A percentile compares a stretch with the other conserved stretches of the same genome.
Conservation (phyloP, 805 yeast species). For the Phaffomyces opuntiae region DNA sequence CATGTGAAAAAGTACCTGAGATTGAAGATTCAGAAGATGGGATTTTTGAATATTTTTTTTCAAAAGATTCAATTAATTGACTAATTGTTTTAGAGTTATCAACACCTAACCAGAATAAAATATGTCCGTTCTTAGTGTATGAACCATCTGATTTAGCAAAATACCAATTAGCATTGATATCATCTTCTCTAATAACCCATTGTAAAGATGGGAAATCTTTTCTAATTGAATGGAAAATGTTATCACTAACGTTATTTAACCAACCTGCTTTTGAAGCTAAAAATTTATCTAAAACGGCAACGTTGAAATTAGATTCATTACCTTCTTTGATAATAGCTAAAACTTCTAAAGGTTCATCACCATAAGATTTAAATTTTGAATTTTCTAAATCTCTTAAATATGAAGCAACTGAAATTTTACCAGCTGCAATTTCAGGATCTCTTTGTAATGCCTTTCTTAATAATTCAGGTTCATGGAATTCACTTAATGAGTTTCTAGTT, state of each 20-base stretch:
- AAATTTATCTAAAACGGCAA: conserved; percentile 78
- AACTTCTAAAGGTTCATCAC: conserved; percentile 95
- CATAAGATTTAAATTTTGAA: conserved; percentile 64
- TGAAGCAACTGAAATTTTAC: conserved; percentile 69
- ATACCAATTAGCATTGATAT: conserved; percentile 85
- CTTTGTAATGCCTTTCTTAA: conserved; percentile 70
- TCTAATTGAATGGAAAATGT: conserved; percentile 75
- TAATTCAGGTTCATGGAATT: conserved; percentile 66
- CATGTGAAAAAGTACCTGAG: conserved; percentile 38
- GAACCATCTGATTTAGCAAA: conserved; percentile 93
- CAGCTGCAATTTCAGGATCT: conserved; percentile 68
- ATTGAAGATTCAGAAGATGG: conserved; percentile 26
- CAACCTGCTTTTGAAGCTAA: conserved; percentile 86
- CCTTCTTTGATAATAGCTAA: conserved; percentile 72
- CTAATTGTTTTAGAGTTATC: conserved; percentile 54
- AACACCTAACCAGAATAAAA: conserved; percentile 93
- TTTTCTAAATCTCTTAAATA: conserved; percentile 69
- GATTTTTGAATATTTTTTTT: conserved; percentile 26
- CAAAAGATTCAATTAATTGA: conserved; percentile 53
- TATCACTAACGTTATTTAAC: conserved; percentile 96
- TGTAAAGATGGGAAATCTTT: conserved; percentile 68
- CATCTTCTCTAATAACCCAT: conserved; percentile 90
- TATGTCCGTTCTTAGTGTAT: conserved; percentile 79
- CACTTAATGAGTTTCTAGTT: conserved; percentile 60
- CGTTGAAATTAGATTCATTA: conserved; percentile 26